Evolutionary conservation across 371 early-diverging fungal species (phyloP).

Genomic region (Mucor saturninus): DNA sequence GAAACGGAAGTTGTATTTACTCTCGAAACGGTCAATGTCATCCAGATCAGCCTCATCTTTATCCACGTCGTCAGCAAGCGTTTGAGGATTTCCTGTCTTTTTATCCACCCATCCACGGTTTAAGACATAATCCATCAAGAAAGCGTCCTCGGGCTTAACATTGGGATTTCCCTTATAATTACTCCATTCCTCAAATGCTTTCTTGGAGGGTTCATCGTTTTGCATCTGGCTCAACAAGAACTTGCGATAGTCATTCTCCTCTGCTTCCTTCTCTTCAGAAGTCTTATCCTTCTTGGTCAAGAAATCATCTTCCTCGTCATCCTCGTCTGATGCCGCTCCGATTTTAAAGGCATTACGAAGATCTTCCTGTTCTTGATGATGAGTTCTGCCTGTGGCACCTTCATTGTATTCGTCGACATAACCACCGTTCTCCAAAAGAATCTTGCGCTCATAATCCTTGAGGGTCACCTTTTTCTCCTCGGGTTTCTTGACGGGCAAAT

Average conservation of each 20-base stretch:
- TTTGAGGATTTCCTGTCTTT: constrained; percentile 42
- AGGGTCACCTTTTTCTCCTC: constrained; percentile 64
- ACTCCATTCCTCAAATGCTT: constrained; percentile 68
- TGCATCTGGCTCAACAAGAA: constrained; percentile 85
- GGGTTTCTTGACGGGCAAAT: constrained; percentile 62
- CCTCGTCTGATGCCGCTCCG: constrained; percentile 46
- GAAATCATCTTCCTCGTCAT: constrained; percentile 68
- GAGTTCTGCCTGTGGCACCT: constrained; percentile 55
- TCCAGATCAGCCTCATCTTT: constrained; percentile 75
- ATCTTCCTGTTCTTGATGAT: constrained; percentile 84
- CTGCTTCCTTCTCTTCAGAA: constrained; percentile 65
- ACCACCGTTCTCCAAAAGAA: constrained; percentile 75
- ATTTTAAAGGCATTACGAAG: constrained; percentile 75
- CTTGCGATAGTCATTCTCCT: constrained; percentile 84
- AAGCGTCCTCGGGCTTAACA: constrained; percentile 74
- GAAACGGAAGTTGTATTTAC: constrained; percentile 90
- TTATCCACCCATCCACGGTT: constrained; percentile 95
- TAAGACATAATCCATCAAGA: constrained; percentile 89
- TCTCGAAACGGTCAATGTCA: constrained; percentile 87
- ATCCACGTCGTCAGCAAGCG: constrained; percentile 54
- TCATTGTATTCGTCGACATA: constrained; percentile 62
- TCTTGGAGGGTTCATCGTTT: constrained; percentile 51
- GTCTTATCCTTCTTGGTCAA: constrained; percentile 76
- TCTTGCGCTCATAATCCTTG: constrained; percentile 80
- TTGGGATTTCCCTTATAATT: constrained; percentile 60